Evolutionary conservation across 768 basidiomycete species (phyloP).

Genomic region (Scleroderma citrinum): DNA sequence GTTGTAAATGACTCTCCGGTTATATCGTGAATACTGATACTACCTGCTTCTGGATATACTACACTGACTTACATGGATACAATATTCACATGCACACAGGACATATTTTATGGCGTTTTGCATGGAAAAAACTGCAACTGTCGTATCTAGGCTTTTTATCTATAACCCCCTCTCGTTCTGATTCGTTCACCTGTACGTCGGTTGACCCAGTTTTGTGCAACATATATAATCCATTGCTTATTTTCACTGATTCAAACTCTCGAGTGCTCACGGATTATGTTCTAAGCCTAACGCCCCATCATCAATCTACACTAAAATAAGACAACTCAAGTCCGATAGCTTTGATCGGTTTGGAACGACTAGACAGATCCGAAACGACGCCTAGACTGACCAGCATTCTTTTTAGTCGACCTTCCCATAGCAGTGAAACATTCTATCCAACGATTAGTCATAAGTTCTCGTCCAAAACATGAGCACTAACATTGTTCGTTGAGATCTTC

Average conservation of each 20-base stretch:
- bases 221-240: constrained; percentile 9
- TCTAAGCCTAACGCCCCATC: background rate
- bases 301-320: constrained; percentile 70
- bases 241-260: background rate
- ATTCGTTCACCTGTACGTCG: constrained; percentile 18
- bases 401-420: constrained; percentile 91
- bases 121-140: constrained; percentile 12
- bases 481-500: constrained; percentile 83
- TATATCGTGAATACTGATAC: constrained; percentile 11
- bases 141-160: constrained; percentile 12
- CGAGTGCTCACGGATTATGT: constrained; percentile 1
- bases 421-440: constrained; percentile 73
- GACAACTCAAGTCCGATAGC: constrained; percentile 90
- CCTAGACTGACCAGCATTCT: constrained; percentile 89
- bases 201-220: constrained; percentile 18
- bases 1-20: constrained; percentile 24
- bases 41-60: background rate
- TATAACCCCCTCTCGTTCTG: constrained; percentile 17
- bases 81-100: constrained; percentile 6
- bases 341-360: constrained; percentile 79
- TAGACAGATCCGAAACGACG: constrained; percentile 85
- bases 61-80: constrained; percentile 9
- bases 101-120: constrained; percentile 9
- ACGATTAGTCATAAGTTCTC: background rate
- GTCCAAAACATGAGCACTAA: constrained; percentile 31